Percentiles rank a stretch among this genome's conserved stretches.
Conservation (phyloP, 148 eudicot genomes). For the Silene latifolia region DNA sequence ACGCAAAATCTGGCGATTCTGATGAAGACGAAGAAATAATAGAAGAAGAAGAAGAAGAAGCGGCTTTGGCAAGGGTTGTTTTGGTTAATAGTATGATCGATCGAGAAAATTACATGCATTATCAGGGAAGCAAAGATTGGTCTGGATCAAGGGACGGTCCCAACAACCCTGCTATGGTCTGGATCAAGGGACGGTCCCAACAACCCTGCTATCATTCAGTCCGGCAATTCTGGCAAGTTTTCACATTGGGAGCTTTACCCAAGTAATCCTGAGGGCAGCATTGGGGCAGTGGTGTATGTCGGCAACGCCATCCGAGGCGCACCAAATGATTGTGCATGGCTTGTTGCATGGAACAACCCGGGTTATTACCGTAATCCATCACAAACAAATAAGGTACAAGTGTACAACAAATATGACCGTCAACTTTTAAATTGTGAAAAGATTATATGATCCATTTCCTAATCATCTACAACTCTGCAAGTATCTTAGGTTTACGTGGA, state of each 20-base stretch:
- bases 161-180: neutral
- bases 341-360: neutral
- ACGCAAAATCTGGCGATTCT: too few relatives aligned
- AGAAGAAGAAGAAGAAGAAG: neutral
- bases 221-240: neutral
- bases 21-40: neutral
- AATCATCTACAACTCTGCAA: neutral
- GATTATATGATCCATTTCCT: neutral
- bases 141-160: neutral
- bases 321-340: neutral
- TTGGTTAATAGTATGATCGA: neutral
- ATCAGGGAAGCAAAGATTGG: neutral
- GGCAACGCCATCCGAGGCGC: neutral
- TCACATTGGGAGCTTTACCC: neutral
- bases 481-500: neutral
- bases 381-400: neutral
- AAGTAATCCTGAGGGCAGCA: neutral
- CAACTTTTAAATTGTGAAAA: neutral
- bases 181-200: neutral
- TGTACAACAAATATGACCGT: neutral
- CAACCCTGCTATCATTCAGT: neutral
- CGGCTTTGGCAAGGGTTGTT: neutral
- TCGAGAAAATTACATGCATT: neutral
- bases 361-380: neutral
- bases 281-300: neutral